Percentiles rank a stretch among this genome's conserved stretches.
Evolutionary conservation across 106 monocot genomes (phyloP).

Genomic region (Dendrobium nobile): DNA sequence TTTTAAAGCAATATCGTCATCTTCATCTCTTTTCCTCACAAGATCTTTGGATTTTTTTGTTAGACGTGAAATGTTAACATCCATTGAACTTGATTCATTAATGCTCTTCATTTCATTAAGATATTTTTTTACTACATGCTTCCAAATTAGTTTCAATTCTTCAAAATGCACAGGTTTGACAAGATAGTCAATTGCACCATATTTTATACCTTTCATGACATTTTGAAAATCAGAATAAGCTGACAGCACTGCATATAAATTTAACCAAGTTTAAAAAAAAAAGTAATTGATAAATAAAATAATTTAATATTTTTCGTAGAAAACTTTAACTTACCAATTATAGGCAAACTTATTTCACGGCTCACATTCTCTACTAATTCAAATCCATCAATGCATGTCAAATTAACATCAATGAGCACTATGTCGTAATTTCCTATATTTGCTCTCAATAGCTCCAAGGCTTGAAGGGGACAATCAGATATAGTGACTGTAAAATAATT

Average conservation of each 20-base stretch:
- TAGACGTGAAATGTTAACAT: neutral
- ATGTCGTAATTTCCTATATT: slow-evolving; percentile 34
- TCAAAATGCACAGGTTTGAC: slow-evolving; percentile 67
- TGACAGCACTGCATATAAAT: slow-evolving; percentile 56
- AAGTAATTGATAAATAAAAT: neutral
- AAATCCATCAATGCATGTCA: slow-evolving; percentile 57
- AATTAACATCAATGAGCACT: slow-evolving; percentile 46
- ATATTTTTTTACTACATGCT: slow-evolving; percentile 63
- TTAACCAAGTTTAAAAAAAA: neutral
- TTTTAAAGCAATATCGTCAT: slow-evolving; percentile 28
- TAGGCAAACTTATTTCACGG: slow-evolving; percentile 51
- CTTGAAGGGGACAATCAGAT: slow-evolving; percentile 8
- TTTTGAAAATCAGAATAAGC: slow-evolving; percentile 35
- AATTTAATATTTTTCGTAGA: neutral
- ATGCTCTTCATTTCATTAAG: slow-evolving; percentile 27
- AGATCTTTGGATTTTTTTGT: slow-evolving; percentile 53
- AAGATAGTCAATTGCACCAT: slow-evolving; percentile 72
- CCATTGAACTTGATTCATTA: slow-evolving; percentile 12
- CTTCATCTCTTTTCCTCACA: slow-evolving; percentile 54
- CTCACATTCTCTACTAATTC: slow-evolving; percentile 44
- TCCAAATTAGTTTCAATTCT: slow-evolving; percentile 67
- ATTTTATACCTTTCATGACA: slow-evolving; percentile 67
- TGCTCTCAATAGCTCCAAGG: slow-evolving; percentile 41
- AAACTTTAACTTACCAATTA: slow-evolving; percentile 48
- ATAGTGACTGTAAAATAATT: neutral